Conservation (phyloP, 2,329 filamentous ascomycete species). For the Calonectria ilicicola region DNA sequence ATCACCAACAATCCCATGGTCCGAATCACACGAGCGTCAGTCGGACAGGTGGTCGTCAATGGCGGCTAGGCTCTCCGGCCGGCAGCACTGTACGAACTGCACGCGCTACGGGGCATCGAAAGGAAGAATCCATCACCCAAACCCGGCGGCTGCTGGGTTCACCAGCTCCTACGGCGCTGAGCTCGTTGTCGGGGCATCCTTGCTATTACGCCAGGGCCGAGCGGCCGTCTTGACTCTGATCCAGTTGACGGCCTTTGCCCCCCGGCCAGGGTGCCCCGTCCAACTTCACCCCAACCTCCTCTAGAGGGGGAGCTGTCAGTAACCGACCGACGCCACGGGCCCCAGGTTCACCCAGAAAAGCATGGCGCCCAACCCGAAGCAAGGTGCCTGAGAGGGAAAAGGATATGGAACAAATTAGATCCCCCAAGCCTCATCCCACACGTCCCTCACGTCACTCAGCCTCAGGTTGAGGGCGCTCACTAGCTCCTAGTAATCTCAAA, state of each 20-base stretch:
- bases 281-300: conserved; percentile 8
- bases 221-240: conserved; percentile 8
- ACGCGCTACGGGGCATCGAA: neutral
- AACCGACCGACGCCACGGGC: neutral
- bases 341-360: conserved; percentile 4
- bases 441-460: conserved; percentile 6
- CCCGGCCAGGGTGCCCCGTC: conserved; percentile 16
- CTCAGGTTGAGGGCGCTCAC: conserved; percentile 4
- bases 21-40: neutral
- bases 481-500: conserved; percentile 9
- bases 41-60: neutral
- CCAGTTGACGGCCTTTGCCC: neutral
- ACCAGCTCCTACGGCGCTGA: neutral
- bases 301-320: neutral
- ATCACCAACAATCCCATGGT: conserved; percentile 11
- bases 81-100: neutral
- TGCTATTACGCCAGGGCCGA: neutral
- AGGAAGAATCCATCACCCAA: neutral
- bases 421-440: neutral
- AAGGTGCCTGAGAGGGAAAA: neutral
- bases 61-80: neutral
- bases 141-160: neutral
- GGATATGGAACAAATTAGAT: conserved; percentile 11
- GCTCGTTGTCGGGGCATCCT: conserved; percentile 10
- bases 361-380: neutral